Evolutionary conservation across 2,329 filamentous ascomycete genomes (phyloP), one percentile per base, ranked within the genome.

Genomic region (Sarocladium brachiariae): DNA sequence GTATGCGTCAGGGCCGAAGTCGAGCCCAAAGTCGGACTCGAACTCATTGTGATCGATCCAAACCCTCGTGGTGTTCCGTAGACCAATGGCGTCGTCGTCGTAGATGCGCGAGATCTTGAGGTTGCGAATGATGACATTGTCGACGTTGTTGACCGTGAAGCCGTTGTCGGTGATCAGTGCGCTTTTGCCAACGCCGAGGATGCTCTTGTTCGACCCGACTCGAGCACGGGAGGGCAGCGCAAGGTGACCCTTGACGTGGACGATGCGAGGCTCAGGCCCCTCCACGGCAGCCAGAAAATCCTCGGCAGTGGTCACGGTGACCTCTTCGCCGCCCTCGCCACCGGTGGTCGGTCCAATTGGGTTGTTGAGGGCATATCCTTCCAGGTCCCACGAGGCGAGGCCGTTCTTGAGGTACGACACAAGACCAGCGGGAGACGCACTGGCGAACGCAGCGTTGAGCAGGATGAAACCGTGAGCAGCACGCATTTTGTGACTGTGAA

Each of bases 21-120:
- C 56, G 9, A 73, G 62, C 37, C 51, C 49, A 30, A 52, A 46
- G 30, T 73, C 69, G 1, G 65, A 70, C n/a, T 62, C 57, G 54
- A 75, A 73, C 55, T 75, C 72, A 43, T 71, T 72, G 55, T 75
- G 72, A 48, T 75, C 72, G 21, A 75, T 59, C 72, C 72, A 75
- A 1, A 74, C 67, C 2, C 71, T 60, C 2, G 70, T 74, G 23
- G 66, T 65, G 60, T 72, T 70, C n/a, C 66, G 64, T 31, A 74
- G 65, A 4, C 67, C 70, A 51, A 75, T 70, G 53, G 64, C 63
- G 51, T 75, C 72, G 14, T 67, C 66, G 45, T 64, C 69, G 3
- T 64, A 39, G 27, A 73, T 69, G 41, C 66, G 56, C 50, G 56
- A 59, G 33, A 65, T 63, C 53, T 65, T 65, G 16, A 65, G 49